These are phyloP conservation scores for Hyphopichia fennica DNA, from an alignment of 1,139 yeast species.

Conservation along the genomic window DNA sequence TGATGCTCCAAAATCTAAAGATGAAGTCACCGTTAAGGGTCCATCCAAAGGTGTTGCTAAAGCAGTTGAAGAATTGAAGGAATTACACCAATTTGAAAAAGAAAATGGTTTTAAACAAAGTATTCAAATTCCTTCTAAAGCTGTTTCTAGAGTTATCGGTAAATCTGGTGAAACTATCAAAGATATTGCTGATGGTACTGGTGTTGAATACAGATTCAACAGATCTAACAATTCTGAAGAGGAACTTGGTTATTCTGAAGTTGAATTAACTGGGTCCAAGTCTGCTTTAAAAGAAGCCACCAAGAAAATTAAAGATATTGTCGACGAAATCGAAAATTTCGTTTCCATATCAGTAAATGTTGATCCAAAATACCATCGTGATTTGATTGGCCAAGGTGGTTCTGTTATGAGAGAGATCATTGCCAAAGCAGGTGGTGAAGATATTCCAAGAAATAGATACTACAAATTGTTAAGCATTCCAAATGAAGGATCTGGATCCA, in stretches of 20 bases:
- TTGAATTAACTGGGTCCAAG: conserved; percentile 79
- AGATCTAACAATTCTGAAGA: conserved; percentile 48
- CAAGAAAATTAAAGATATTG: conserved; percentile 59
- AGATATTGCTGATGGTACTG: conserved; percentile 78
- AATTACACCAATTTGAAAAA: conserved; percentile 80
- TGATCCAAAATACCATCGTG: conserved; percentile 76
- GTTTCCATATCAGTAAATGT: conserved; percentile 64
- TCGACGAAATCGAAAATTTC: conserved; percentile 66
- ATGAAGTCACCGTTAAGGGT: conserved; percentile 81
- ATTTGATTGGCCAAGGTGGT: conserved; percentile 82
- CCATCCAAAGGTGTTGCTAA: conserved; percentile 87
- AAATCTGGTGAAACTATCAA: conserved; percentile 82
- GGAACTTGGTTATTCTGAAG: conserved; percentile 47
- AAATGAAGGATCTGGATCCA: conserved; percentile 62
- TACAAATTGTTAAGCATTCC: conserved; percentile 74
- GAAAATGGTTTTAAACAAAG: conserved; percentile 75
- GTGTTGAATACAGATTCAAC: conserved; percentile 68
- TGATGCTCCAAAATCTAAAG: conserved; percentile 45
- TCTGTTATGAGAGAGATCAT: conserved; percentile 73
- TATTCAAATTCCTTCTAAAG: conserved; percentile 66
- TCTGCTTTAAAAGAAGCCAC: conserved; percentile 76
- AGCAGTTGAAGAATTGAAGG: conserved; percentile 84
- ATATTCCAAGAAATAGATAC: conserved; percentile 44
- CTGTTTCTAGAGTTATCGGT: conserved; percentile 86
- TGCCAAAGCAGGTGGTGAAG: conserved; percentile 76